Evolutionary conservation across 2,329 filamentous ascomycete species (phyloP).

Genomic region (Plenodomus lindquistii): DNA sequence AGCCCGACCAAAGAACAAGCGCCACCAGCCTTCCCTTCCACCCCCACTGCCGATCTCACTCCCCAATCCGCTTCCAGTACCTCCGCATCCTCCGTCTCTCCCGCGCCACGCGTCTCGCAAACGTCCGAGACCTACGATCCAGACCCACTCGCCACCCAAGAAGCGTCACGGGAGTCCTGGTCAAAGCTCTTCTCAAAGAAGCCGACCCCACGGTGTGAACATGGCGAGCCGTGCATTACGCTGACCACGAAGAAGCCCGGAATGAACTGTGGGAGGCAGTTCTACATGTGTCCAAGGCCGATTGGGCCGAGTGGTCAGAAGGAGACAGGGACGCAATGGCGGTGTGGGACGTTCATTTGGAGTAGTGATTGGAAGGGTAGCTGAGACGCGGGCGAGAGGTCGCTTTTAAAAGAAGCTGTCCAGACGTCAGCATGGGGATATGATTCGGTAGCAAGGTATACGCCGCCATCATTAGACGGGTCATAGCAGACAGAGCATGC

Average conservation of each 20-base stretch:
- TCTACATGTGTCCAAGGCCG: slow-evolving; percentile 72
- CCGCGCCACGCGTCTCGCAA: slow-evolving; percentile 3
- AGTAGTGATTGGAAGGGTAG: slow-evolving; percentile 62
- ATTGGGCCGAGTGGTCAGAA: slow-evolving; percentile 84
- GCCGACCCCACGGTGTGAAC: slow-evolving; percentile 78
- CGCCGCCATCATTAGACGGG: too few species aligned
- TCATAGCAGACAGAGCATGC: too few species aligned
- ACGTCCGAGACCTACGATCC: slow-evolving; percentile 11
- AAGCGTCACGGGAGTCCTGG: slow-evolving; percentile 75
- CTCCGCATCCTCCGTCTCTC: slow-evolving; percentile 3
- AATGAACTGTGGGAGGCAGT: slow-evolving; percentile 71
- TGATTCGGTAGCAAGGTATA: not conserved
- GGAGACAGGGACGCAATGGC: slow-evolving; percentile 82
- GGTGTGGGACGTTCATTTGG: slow-evolving; percentile 83
- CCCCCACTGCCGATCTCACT: slow-evolving; percentile 2
- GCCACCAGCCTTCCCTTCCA: slow-evolving; percentile 4
- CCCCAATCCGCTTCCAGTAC: slow-evolving; percentile 5
- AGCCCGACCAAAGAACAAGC: slow-evolving; percentile 4
- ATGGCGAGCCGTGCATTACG: slow-evolving; percentile 83
- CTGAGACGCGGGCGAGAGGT: not conserved
- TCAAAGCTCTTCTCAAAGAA: slow-evolving; percentile 78
- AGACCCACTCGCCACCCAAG: slow-evolving; percentile 57
- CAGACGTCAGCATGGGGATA: not conserved
- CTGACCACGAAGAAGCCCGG: slow-evolving; percentile 87
- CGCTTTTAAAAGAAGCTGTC: not conserved